Base-by-base conservation (phyloP, 192 early-diverging fungal genomes). In the Coemansia sp. region DNA sequence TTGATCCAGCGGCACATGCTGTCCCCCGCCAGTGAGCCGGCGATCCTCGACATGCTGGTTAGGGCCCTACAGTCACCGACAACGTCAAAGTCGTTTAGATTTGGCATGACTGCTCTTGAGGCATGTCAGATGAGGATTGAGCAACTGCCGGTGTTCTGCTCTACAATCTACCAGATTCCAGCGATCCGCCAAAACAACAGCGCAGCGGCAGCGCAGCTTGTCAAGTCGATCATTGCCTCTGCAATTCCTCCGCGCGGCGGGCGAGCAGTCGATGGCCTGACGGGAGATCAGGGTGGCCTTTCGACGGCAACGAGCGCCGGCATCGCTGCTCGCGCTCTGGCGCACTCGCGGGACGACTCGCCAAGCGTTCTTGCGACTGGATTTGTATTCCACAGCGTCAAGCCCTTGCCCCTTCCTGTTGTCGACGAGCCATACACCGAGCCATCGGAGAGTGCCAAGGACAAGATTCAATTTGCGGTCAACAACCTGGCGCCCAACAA, bases 381-480 rank as follows among this genome's bases (percentile, higher is more conserved):
- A n/a, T 46, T 62, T 10, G 68, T 74, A 9, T 84, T 84, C 23
- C 64, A 55, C 21, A 76, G 77, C 46, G 62, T 84, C 43, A 61
- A 52, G 62, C 82, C 82, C 3, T 57, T 71, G 59, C 65, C 74
- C 10, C 68, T 84, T n/a, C 68, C 77, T 3, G 68, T 44, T 47
- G 53, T 74, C 16, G 70, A 62, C 37, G 77, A 69, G 72, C 70
- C 62, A 11, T 74, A 46, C 61, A 39, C 63, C 1, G 74, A 85
- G 42, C 77, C 79, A 2, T 44, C 69, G 3, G 76, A 93, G 67
- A 85, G 77, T 2, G 78, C 86, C 19, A 88, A 91, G 74, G 98
- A 99, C 75, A 96, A 97, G 84, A 94, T 99, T 50, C 87, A 96
- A 37, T 99, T 99, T 78, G 95, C 94, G 28, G 89, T 99, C 70